Conservation (phyloP, 2,329 filamentous ascomycete species). For the Triangularia verruculosa region DNA sequence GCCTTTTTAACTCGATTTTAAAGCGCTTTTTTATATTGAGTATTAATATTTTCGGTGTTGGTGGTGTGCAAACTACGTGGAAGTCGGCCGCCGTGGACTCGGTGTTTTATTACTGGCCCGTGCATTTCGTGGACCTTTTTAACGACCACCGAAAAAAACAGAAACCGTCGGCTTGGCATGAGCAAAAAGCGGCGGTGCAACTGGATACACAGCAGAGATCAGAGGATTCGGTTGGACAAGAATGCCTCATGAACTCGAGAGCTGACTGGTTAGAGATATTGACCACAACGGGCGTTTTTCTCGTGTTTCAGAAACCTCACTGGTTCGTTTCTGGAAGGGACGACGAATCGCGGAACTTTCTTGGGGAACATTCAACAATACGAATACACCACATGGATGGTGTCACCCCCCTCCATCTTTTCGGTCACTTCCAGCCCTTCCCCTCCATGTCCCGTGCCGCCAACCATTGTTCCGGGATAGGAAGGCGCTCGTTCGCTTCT, state of each 20-base stretch:
- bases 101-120: too few species aligned
- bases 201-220: background rate
- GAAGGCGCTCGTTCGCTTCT: background rate
- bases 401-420: background rate
- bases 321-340: background rate
- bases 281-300: background rate
- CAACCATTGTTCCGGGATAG: background rate
- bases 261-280: background rate
- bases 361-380: background rate
- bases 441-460: background rate
- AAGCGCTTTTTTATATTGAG: too few species aligned
- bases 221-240: slow-evolving; percentile 15
- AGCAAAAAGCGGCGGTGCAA: background rate
- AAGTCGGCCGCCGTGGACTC: too few species aligned
- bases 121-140: too few species aligned
- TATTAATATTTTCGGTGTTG: too few species aligned
- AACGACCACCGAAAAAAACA: too few species aligned
- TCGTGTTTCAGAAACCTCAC: background rate
- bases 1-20: too few species aligned
- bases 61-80: too few species aligned
- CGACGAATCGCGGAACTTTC: background rate
- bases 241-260: slow-evolving; percentile 8
- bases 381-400: background rate
- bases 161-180: background rate
- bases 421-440: background rate